Base-by-base conservation (phyloP, 208 protist species). In the Leptomonas pyrrhocoris region DNA sequence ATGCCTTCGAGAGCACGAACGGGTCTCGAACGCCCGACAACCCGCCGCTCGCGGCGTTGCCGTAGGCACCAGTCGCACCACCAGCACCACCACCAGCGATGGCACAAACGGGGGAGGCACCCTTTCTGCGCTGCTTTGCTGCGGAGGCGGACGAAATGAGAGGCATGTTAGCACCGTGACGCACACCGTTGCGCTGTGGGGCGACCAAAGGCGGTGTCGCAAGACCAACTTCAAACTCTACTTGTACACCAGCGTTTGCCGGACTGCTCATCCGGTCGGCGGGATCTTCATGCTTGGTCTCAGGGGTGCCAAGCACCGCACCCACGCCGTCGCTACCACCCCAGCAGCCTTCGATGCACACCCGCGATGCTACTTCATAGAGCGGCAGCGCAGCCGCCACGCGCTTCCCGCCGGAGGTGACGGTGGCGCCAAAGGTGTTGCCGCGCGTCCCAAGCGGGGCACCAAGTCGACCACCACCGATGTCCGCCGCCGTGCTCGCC, bases 331-430 rank as follows among this genome's bases (percentile, higher is more conserved):
- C 36, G 15, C 34, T 38, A 38, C 48, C 63, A 8, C 62, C 72
- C 72, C 72, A 77, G 42, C 45, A 66, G 0, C 72, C 72, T 25
- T 77, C 64, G 9, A 77, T 65, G 38, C 42, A 49, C n/a, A 77
- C 42, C 21, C 50, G 72, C n/a, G 72, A 77, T 3, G 72, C 46
- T 5, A 77, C 46, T 58, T 71, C 58, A 27, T 77, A 77, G 34
- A 77, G 50, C 13, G 72, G 64, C 40, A 30, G 61, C 2, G 48
- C 61, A 0, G 49, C 36, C 2, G 38, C 64, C 11, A 31, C 72
- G 28, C 72, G 64, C 42, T 77, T 77, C 12, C 46, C 28, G 2
- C 15, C 28, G 7, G 62, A 7, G 4, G 72, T 28, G 28, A 43
- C 8, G 50, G 16, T 16, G 12, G 25, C 45, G 27, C 42, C 42